Base-by-base conservation (phyloP, 148 eudicot genomes). In the Rheum nobile region DNA sequence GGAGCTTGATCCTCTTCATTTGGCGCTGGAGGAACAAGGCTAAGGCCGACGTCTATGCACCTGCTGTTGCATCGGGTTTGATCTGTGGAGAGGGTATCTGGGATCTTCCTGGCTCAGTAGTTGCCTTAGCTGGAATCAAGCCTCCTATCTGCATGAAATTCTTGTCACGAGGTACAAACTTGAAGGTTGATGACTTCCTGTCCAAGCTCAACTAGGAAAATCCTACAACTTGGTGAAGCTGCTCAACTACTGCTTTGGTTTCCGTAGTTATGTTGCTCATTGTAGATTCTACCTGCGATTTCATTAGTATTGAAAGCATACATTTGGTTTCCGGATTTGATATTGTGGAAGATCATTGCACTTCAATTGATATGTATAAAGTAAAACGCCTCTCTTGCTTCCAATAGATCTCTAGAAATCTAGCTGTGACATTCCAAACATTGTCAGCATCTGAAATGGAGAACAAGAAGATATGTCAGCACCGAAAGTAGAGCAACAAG, bases 41-140 rank as follows among this genome's bases (percentile, higher is more conserved):
- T 1, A 82, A 80, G 75, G 88, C 90, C 26, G 91, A 83, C 37
- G 85, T 89, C 17, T 88, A 85, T 71, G 91, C 75, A 22, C 96
- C 90, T 17, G 96, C 91, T 11, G 87, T 90, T 28, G 96, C 91
- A 69, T 90, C 96, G 38, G 96, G 96, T 6, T 80, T 90, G 84
- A 90, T 90, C 16, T 90, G 96, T 70, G 96, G 96, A 0, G 96
- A 90, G 32, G 96, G 96, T 24, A 86, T 90, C 26, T 90, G 96
- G 96, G 76, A 90, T 8, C 76, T 90, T 79, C 96, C 96, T 0
- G 82, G 90, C 67, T 88, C 96, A 0, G 69, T 90, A 39, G 67
- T 90, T 13, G 96, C 96, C 22, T 81, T 90, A 71, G 84, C 75
- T 7, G 91, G 96, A 28, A 75, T 88, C 9, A 77, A 85, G 0